These are phyloP conservation scores for Paracamarosporium sp. DNA, from an alignment of 2,329 filamentous ascomycete species.

Conservation along the genomic window DNA sequence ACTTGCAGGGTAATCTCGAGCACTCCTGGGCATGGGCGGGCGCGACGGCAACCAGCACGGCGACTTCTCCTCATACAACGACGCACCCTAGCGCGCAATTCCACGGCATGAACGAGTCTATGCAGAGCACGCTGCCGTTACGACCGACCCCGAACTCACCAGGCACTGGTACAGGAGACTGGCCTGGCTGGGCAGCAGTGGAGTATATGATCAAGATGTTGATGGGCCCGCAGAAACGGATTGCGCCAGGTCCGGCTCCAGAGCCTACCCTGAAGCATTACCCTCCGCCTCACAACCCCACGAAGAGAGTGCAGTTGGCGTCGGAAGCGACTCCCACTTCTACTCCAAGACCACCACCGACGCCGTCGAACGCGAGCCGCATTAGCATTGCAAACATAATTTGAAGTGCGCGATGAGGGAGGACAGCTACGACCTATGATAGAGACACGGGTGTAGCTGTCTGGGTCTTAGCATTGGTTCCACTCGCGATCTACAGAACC, in stretches of 20 bases:
- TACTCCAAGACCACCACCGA: conserved; percentile 22
- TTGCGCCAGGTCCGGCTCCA: conserved; percentile 30
- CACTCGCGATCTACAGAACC: too few species aligned
- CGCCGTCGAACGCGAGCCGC: conserved; percentile 50
- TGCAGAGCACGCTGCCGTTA: conserved; percentile 52
- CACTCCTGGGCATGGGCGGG: conserved; percentile 81
- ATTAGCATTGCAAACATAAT: conserved; percentile 56
- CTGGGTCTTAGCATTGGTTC: neutral
- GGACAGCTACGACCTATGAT: neutral
- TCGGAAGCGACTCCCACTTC: conserved; percentile 23
- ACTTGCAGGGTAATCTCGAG: conserved; percentile 81
- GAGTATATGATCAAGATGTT: conserved; percentile 68
- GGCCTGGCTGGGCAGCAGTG: conserved; percentile 81
- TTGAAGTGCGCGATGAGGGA: conserved; percentile 18
- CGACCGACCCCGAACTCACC: conserved; percentile 61
- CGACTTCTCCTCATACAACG: conserved; percentile 9
- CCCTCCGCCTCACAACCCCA: conserved; percentile 44
- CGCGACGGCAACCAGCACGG: conserved; percentile 43
- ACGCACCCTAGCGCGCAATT: conserved; percentile 18
- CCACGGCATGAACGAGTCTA: conserved; percentile 31
- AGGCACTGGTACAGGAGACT: conserved; percentile 67
- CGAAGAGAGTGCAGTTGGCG: conserved; percentile 45
- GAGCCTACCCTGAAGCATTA: conserved; percentile 38
- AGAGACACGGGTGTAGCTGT: neutral
- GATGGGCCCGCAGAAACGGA: conserved; percentile 53